Evolutionary conservation across 2,329 filamentous ascomycete species (phyloP).

Genomic region (Penicillium palitans): DNA sequence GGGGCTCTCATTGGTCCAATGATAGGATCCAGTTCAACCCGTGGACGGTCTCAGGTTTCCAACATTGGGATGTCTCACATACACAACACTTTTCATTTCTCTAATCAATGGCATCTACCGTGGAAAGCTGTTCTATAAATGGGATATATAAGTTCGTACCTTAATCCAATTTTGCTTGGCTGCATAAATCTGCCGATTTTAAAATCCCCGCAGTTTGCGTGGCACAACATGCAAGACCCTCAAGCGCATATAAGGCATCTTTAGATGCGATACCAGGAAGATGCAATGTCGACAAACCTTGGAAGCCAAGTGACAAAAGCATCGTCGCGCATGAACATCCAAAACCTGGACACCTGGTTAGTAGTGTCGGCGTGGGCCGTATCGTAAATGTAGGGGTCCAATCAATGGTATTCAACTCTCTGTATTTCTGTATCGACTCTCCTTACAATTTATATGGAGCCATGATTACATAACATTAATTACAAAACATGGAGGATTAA

Average conservation of each 20-base stretch:
- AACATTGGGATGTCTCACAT: neutral
- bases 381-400: too few relatives aligned
- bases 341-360: too few relatives aligned
- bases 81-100: neutral
- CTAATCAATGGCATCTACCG: neutral
- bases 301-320: neutral
- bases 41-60: neutral
- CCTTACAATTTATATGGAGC: too few relatives aligned
- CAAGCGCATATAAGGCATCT: neutral
- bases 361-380: too few relatives aligned
- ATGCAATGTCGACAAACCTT: neutral
- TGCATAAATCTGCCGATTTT: neutral
- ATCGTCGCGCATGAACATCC: neutral
- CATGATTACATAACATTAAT: too few relatives aligned
- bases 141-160: neutral
- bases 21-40: neutral
- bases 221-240: neutral
- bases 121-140: neutral
- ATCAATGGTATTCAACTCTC: too few relatives aligned
- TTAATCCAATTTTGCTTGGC: neutral
- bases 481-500: too few relatives aligned
- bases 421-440: too few relatives aligned
- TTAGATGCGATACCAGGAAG: neutral
- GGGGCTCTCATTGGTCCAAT: constrained; percentile 1
- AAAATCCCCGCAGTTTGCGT: neutral